Percentiles rank a stretch among this genome's conserved stretches.
These are phyloP conservation scores for Bacterosira constricta DNA, from an alignment of 108 stramenopile genomes.

Conservation along the genomic window DNA sequence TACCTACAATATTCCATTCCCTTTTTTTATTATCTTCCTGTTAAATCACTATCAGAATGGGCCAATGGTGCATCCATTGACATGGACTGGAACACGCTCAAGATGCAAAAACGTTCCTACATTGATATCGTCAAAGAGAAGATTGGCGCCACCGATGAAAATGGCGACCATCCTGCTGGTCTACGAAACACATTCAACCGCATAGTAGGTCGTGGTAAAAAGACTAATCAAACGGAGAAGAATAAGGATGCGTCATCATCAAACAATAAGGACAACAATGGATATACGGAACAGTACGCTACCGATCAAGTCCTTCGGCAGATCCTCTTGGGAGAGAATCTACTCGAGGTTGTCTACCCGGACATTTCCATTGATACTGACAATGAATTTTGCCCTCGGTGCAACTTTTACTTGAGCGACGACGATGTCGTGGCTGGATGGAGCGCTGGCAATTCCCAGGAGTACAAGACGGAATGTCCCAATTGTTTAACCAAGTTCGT, in stretches of 20 bases:
- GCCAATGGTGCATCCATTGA: slow-evolving; percentile 85
- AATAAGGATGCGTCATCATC: slow-evolving; percentile 11
- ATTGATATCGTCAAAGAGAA: slow-evolving; percentile 60
- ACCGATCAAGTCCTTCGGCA: slow-evolving; percentile 78
- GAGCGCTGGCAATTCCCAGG: slow-evolving; percentile 73
- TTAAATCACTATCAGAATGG: slow-evolving; percentile 72
- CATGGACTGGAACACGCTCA: slow-evolving; percentile 88
- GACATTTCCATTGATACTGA: slow-evolving; percentile 83
- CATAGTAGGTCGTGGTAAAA: slow-evolving; percentile 27
- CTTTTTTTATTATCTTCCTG: too few relatives aligned
- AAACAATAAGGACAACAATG: background rate
- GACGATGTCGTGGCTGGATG: slow-evolving; percentile 82
- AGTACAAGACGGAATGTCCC: slow-evolving; percentile 80
- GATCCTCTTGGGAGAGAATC: slow-evolving; percentile 79
- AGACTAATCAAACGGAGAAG: background rate
- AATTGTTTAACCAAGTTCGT: slow-evolving; percentile 81
- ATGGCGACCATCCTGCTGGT: slow-evolving; percentile 50
- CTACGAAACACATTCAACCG: slow-evolving; percentile 43
- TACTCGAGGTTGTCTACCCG: slow-evolving; percentile 81
- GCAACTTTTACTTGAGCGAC: slow-evolving; percentile 76
- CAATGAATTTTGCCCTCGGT: slow-evolving; percentile 78
- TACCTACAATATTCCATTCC: background rate
- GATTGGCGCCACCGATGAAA: slow-evolving; percentile 52
- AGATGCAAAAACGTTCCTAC: slow-evolving; percentile 63
- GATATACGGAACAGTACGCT: slow-evolving; percentile 47